Evolutionary conservation across 1,139 yeast genomes (phyloP), one percentile per base, ranked within the genome.

Genomic region (Protomyces arabidopsidicola): DNA sequence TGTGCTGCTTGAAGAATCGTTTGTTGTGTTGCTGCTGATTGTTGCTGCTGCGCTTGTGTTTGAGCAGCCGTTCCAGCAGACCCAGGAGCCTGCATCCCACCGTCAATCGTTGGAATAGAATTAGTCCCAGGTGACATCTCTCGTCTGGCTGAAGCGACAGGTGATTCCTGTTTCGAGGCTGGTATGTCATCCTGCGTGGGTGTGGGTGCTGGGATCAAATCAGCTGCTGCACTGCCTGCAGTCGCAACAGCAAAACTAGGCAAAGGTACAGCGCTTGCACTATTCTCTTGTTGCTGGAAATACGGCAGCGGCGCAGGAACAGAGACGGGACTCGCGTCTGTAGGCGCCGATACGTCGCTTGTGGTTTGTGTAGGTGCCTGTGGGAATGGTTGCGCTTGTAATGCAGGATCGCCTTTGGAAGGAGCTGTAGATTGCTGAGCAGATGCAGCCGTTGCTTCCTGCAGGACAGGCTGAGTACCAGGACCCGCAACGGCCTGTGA

Each of bases 1-100:
- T 48, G 61, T 45, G 48, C 55, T 12, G 59, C 64, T 22, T 51
- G 56, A 24, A 38, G 42, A 9, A 60, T 54, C 5, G 53, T 55
- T 18, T 58, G 56, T 16, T 38, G 42, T 9, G 38, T 38, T 20
- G 56, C 52, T 10, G 56, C 62, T 34, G 53, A 54, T 6, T 57
- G 55, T n/a, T 57, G 61, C 22, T 50, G 61, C 16, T 36, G 42
- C 42, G 42, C 42, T 36, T 36, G 42, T 36, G 42, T 36, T 14
- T 12, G 42, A n/a, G 42, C 42, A 36, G 42, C 42, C 14, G 42
- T 36, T n/a, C 16, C 16, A 14, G 42, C 16, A 12, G 42, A 12
- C 16, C 3, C 16, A 12, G 16, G 42, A 14, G 42, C 42, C 16
- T 36, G 42, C 42, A n/a, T 6, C 16, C 14, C 3, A 12, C 42